Evolutionary conservation across 768 basidiomycete species (phyloP).

Genomic region (Collybiopsis luxurians): DNA sequence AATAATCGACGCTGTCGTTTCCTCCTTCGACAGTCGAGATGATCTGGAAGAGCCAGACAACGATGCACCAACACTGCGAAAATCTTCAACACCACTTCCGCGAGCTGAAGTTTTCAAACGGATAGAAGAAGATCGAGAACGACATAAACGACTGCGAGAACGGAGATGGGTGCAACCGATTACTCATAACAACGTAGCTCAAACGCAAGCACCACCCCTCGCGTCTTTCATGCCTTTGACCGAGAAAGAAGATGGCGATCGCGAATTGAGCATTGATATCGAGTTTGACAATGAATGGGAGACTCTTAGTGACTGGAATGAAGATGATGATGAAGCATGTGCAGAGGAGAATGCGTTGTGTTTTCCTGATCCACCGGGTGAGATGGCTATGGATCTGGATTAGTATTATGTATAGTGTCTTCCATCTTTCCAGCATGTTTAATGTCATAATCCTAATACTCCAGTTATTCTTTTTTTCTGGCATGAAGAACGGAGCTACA

Average conservation of each 20-base stretch:
- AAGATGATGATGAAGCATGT: slow-evolving; percentile 79
- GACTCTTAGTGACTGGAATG: slow-evolving; percentile 87
- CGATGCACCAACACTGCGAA: slow-evolving; percentile 13
- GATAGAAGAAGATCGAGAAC: slow-evolving; percentile 90
- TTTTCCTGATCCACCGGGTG: slow-evolving; percentile 40
- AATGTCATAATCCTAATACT: too few species aligned
- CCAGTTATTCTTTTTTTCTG: too few species aligned
- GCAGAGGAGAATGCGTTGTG: slow-evolving; percentile 70
- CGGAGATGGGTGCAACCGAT: slow-evolving; percentile 88
- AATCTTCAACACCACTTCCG: slow-evolving; percentile 35
- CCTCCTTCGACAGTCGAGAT: slow-evolving; percentile 48
- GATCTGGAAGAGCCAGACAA: slow-evolving; percentile 14
- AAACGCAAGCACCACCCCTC: slow-evolving; percentile 40
- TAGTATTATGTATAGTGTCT: not conserved
- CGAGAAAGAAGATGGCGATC: slow-evolving; percentile 48
- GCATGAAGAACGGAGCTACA: too few species aligned
- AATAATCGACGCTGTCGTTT: slow-evolving; percentile 68
- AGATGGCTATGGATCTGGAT: slow-evolving; percentile 6
- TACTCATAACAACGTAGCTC: slow-evolving; percentile 45
- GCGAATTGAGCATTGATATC: slow-evolving; percentile 68
- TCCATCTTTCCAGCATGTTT: too few species aligned
- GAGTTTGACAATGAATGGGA: slow-evolving; percentile 93
- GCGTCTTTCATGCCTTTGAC: slow-evolving; percentile 61
- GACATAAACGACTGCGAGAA: slow-evolving; percentile 89
- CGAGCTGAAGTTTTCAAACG: slow-evolving; percentile 76